phyloP scores from a whole-genome alignment of 495 filamentous ascomycete genomes.

The Neohortaea acidophila region DNA sequence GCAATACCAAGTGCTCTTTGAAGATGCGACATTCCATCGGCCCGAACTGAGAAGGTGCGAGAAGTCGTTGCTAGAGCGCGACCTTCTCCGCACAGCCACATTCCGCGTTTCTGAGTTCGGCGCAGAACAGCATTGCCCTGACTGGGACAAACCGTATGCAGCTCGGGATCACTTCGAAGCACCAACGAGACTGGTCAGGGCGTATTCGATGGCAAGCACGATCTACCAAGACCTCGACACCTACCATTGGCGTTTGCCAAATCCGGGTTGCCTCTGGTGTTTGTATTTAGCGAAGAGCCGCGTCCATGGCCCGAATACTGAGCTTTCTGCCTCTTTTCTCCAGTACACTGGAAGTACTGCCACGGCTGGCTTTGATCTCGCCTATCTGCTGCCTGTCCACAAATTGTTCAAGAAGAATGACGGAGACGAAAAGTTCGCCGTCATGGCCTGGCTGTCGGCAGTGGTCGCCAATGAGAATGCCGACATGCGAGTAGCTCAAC shows the following conservation, averaged over 20 bases:
- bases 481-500: constrained; percentile 13
- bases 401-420: neutral
- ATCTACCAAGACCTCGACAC: neutral
- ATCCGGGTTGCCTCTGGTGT: no score
- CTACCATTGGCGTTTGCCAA: no score
- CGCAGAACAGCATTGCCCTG: constrained; percentile 31
- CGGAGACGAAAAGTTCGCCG: constrained; percentile 5
- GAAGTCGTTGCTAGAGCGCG: constrained; percentile 26
- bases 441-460: constrained; percentile 19
- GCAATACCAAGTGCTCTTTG: constrained; percentile 19
- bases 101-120: constrained; percentile 40
- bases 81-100: constrained; percentile 32
- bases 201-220: neutral
- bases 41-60: constrained; percentile 1
- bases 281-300: no score
- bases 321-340: no score
- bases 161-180: constrained; percentile 4
- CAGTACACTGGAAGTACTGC: no score
- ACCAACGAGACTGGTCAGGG: neutral
- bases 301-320: no score
- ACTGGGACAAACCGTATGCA: constrained; percentile 26
- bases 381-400: neutral
- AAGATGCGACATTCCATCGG: neutral
- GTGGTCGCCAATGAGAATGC: constrained; percentile 6
- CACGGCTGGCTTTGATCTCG: neutral